Percentiles rank a stretch among this genome's conserved stretches.
Conservation (phyloP, 1,284 basidiomycete species). For the Boletellus deceptivus region DNA sequence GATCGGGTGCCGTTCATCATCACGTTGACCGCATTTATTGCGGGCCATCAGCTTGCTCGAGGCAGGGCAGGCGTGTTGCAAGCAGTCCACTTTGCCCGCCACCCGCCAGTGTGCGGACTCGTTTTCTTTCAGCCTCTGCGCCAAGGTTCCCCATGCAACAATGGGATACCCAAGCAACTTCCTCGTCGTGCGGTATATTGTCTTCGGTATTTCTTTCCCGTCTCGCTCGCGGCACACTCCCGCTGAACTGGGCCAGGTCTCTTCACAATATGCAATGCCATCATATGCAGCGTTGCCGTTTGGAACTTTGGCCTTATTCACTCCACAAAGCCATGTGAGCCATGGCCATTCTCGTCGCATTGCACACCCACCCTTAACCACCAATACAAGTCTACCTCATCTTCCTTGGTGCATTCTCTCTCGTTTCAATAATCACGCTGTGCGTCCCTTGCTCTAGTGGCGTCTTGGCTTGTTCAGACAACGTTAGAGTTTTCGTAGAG, state of each 20-base stretch:
- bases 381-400: constrained; percentile 58
- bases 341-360: background rate
- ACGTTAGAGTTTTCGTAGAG: constrained; percentile 58
- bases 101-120: constrained; percentile 25
- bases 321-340: constrained; percentile 37
- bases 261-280: constrained; percentile 63
- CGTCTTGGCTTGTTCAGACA: constrained; percentile 2
- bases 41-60: background rate
- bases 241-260: constrained; percentile 41
- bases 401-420: constrained; percentile 56
- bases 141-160: constrained; percentile 25
- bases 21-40: constrained; percentile 11
- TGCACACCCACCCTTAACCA: constrained; percentile 3
- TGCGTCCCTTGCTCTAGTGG: constrained; percentile 33
- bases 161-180: constrained; percentile 30
- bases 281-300: constrained; percentile 62
- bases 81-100: background rate
- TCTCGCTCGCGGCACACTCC: background rate
- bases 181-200: constrained; percentile 44
- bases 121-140: too few species aligned
- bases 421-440: constrained; percentile 61
- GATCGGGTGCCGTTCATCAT: constrained; percentile 8
- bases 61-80: constrained; percentile 34
- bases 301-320: constrained; percentile 63
- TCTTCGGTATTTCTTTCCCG: constrained; percentile 43